Evolutionary conservation across 371 early-diverging fungal genomes (phyloP).

Genomic region (Homolaphlyctis polyrhiza): DNA sequence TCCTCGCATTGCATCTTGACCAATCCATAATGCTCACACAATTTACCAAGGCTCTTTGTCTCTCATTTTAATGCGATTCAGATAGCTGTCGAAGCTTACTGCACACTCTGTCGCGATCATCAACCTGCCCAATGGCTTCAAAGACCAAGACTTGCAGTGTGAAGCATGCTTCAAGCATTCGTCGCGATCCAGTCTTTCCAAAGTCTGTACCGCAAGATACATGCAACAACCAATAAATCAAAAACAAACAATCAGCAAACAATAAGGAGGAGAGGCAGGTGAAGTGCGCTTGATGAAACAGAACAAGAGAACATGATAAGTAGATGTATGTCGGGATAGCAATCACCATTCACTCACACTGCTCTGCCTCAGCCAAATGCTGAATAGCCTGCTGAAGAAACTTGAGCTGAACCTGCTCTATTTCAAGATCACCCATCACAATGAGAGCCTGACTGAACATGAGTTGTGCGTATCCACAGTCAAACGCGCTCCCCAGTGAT

Average conservation of each 20-base stretch:
- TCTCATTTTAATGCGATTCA: constrained; percentile 1
- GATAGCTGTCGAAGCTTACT: not conserved
- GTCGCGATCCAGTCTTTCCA: not conserved
- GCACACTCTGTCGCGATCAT: not conserved
- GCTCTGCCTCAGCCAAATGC: not conserved
- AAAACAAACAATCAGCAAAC: too few relatives aligned
- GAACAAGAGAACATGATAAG: not conserved
- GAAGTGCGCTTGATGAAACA: too few relatives aligned
- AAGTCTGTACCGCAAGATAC: too few relatives aligned
- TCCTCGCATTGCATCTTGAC: too few relatives aligned
- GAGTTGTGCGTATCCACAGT: not conserved
- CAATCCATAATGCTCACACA: too few relatives aligned
- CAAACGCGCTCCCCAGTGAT: not conserved
- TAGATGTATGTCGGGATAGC: not conserved
- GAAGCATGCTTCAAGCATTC: not conserved
- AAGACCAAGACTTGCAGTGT: not conserved
- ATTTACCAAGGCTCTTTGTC: too few relatives aligned
- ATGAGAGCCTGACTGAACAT: not conserved
- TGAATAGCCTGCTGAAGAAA: not conserved
- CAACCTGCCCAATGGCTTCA: not conserved
- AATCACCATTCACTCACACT: not conserved
- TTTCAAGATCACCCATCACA: not conserved
- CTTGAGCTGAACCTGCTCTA: not conserved
- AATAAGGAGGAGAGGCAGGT: too few relatives aligned
- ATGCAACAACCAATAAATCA: too few relatives aligned